phyloP scores from a whole-genome alignment of 2,329 filamentous ascomycete species.

The Fusarium sp. region DNA sequence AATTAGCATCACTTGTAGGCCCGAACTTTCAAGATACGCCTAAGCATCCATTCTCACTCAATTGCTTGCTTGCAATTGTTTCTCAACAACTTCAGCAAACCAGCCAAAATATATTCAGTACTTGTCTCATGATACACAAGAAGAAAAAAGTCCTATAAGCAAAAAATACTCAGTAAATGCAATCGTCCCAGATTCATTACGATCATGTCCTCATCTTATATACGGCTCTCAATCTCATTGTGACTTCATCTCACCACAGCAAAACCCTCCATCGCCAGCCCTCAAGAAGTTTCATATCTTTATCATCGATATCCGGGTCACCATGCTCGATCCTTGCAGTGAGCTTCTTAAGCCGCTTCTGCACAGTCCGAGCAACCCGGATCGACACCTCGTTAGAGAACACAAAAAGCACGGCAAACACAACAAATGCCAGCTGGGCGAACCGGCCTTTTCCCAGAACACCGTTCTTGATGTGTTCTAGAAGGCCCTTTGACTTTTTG shows the following conservation, averaged over 20 bases:
- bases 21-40: background rate
- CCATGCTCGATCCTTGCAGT: slow-evolving; percentile 62
- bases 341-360: slow-evolving; percentile 64
- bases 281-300: slow-evolving; percentile 63
- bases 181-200: slow-evolving; percentile 48
- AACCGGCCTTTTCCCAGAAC: slow-evolving; percentile 60
- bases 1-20: slow-evolving; percentile 15
- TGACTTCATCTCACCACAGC: slow-evolving; percentile 55
- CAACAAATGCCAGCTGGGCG: slow-evolving; percentile 66
- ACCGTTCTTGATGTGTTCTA: slow-evolving; percentile 63
- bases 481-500: slow-evolving; percentile 62
- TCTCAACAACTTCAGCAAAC: background rate
- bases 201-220: slow-evolving; percentile 50
- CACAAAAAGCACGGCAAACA: slow-evolving; percentile 69
- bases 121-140: slow-evolving; percentile 1
- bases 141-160: slow-evolving; percentile 19
- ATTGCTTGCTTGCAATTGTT: background rate
- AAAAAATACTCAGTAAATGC: slow-evolving; percentile 26
- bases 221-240: slow-evolving; percentile 33
- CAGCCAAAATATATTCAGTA: background rate
- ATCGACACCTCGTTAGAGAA: slow-evolving; percentile 71
- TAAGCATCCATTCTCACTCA: no score
- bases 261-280: slow-evolving; percentile 71
- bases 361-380: slow-evolving; percentile 66
- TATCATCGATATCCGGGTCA: slow-evolving; percentile 60